phyloP scores from a whole-genome alignment of 2,329 filamentous ascomycete genomes.

The Fusarium sp. region DNA sequence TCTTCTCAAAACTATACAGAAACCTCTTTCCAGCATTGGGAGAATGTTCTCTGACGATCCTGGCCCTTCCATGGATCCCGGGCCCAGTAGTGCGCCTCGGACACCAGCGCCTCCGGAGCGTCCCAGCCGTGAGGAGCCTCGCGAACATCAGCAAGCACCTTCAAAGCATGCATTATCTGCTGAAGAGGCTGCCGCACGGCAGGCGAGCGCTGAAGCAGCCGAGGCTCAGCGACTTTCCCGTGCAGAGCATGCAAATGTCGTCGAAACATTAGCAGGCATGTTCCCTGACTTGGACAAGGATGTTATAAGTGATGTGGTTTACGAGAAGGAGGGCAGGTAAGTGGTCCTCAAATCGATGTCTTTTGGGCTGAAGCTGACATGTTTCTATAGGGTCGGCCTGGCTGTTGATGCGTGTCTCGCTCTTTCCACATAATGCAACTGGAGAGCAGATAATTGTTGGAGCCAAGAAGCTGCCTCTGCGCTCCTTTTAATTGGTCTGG shows the following conservation, averaged over 20 bases:
- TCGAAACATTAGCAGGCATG: slow-evolving; percentile 95
- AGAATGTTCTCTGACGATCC: slow-evolving; percentile 86
- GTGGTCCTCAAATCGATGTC: slow-evolving; percentile 47
- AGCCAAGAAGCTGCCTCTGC: not conserved
- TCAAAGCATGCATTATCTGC: slow-evolving; percentile 67
- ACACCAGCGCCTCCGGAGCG: slow-evolving; percentile 51
- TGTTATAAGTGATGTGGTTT: slow-evolving; percentile 95
- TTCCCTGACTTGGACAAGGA: slow-evolving; percentile 95
- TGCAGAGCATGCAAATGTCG: slow-evolving; percentile 88
- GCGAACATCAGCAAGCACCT: slow-evolving; percentile 48
- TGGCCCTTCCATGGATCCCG: slow-evolving; percentile 50
- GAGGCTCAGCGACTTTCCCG: slow-evolving; percentile 85
- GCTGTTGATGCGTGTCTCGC: slow-evolving; percentile 89
- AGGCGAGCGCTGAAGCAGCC: slow-evolving; percentile 89
- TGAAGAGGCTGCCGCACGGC: slow-evolving; percentile 87
- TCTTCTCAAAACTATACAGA: slow-evolving; percentile 88
- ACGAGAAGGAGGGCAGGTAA: slow-evolving; percentile 92
- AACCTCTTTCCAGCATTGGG: slow-evolving; percentile 88
- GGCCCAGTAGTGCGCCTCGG: slow-evolving; percentile 48
- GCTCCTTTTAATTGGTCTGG: not conserved
- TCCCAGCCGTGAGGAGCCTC: slow-evolving; percentile 44
- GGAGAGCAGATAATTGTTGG: not conserved
- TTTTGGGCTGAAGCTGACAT: slow-evolving; percentile 2
- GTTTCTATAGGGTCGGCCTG: slow-evolving; percentile 72
- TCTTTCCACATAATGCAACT: slow-evolving; percentile 58